phyloP scores from a whole-genome alignment of 345 rosid genomes.

The Bruguiera parviflora region DNA sequence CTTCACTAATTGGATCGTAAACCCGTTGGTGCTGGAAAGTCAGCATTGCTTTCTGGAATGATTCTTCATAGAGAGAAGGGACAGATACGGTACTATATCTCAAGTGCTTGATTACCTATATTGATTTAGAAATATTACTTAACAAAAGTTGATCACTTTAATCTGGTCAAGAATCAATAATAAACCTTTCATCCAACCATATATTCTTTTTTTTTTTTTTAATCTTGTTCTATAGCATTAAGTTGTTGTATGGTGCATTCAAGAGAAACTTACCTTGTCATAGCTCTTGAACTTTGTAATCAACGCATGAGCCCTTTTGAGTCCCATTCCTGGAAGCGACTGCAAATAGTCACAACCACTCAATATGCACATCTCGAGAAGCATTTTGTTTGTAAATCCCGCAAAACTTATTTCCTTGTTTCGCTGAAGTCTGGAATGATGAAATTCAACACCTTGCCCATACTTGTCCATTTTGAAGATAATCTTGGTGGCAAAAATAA shows the following conservation, averaged over 20 bases:
- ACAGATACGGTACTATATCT: conserved; percentile 67
- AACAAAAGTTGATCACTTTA: conserved; percentile 10
- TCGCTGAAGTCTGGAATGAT: conserved; percentile 53
- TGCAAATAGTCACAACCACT: conserved; percentile 97
- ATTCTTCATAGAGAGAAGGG: conserved; percentile 84
- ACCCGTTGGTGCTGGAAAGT: conserved; percentile 95
- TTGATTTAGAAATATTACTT: conserved; percentile 7
- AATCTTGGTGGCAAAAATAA: conserved; percentile 41
- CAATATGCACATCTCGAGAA: conserved; percentile 96
- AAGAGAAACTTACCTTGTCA: conserved; percentile 53
- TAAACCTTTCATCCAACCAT: background rate
- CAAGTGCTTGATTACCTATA: conserved; percentile 86
- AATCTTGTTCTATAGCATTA: background rate
- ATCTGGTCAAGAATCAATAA: background rate
- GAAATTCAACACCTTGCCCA: conserved; percentile 89
- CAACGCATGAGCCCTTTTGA: conserved; percentile 89
- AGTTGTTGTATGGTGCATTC: conserved; percentile 6
- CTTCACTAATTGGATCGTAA: conserved; percentile 61
- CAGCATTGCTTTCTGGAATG: conserved; percentile 73
- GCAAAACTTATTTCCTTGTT: conserved; percentile 65
- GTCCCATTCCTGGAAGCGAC: conserved; percentile 93
- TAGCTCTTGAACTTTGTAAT: conserved; percentile 69
- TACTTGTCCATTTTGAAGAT: conserved; percentile 96
- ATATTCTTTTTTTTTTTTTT: background rate
- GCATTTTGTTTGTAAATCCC: conserved; percentile 76